Base-by-base conservation (phyloP, 352 stramenopile genomes). In the Pythium rhizo-oryzae region DNA sequence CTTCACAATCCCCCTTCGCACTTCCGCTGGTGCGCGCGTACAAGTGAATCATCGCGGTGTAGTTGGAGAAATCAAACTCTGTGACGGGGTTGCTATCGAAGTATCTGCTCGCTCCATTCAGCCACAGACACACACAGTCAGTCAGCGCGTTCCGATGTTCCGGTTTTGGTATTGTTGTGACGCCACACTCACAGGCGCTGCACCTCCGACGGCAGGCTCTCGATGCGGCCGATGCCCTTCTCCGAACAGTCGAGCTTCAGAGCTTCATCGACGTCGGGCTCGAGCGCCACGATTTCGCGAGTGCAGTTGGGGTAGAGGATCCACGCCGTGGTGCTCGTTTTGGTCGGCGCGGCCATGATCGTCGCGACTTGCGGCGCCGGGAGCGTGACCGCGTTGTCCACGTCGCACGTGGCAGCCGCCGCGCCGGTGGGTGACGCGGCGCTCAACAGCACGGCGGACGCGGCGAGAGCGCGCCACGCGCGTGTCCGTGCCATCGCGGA, bases 221-320 rank as follows among this genome's bases (percentile, higher is more conserved):
- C 52, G 44, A 72, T 53, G 50, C 12, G 33, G 7, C 30, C 35
- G 28, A 72, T 71, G 16, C 46, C 18, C 21, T 19, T 51, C 19
- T 47, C 59, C 7, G 59, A 54, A 37, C 57, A 70, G 11, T 59
- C 16, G 23, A 63, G 54, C 30, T 33, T 58, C n/a, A 8, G 8
- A 11, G 16, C 23, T 8, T 16, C n/a, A 30, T 57, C 41, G 6
- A 35, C 19, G 21, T 43, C 24, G n/a, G 8, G 9, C 13, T 35
- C 28, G 18, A 35, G 21, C 30, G 30, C n/a, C 18, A 47, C 21
- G 15, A 62, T 13, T 5, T 64, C 55, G 3, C 52, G 9, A 0
- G 47, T 62, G 63, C 73, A 79, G 41, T 79, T 53, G 8, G 69
- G 50, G 23, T 51, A 24, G 21, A 79, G 41, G 19, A 79, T 50